These are phyloP conservation scores for Roridomyces roridus DNA, from an alignment of 768 basidiomycete genomes.

Conservation along the genomic window DNA sequence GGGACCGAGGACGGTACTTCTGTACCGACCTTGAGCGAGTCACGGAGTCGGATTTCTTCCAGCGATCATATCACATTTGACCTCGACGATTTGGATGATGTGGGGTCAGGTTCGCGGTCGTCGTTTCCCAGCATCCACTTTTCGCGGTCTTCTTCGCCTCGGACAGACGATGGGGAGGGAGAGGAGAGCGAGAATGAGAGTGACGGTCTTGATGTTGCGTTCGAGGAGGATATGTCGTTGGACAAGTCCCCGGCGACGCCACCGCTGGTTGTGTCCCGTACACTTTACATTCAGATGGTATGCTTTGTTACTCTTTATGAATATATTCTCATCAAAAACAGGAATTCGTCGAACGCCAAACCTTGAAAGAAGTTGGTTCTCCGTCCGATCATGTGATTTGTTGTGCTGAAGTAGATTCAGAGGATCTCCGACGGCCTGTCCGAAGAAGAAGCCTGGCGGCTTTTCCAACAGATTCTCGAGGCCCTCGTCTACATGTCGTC, in stretches of 20 bases:
- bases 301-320: conserved; percentile 11
- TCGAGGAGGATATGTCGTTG: conserved; percentile 23
- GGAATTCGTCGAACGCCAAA: conserved; percentile 94
- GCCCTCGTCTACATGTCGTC: conserved; percentile 90
- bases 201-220: conserved; percentile 45
- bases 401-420: conserved; percentile 37
- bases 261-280: conserved; percentile 50
- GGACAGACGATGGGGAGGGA: conserved; percentile 45
- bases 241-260: conserved; percentile 19
- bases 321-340: conserved; percentile 32
- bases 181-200: conserved; percentile 53
- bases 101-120: conserved; percentile 58
- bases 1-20: conserved; percentile 54
- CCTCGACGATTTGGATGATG: conserved; percentile 66
- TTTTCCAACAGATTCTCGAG: conserved; percentile 90
- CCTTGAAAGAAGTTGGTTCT: conserved; percentile 73
- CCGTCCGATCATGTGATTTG: neutral
- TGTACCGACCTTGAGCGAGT: conserved; percentile 46
- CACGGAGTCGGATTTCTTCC: conserved; percentile 39
- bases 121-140: conserved; percentile 91
- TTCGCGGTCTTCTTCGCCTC: conserved; percentile 50
- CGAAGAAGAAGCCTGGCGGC: conserved; percentile 87
- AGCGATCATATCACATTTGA: conserved; percentile 70
- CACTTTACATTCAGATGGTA: conserved; percentile 95
- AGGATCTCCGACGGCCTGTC: conserved; percentile 80